Evolutionary conservation across 352 stramenopile species (phyloP), one percentile per base, ranked within the genome.

Genomic region (Phytophthora multivora): DNA sequence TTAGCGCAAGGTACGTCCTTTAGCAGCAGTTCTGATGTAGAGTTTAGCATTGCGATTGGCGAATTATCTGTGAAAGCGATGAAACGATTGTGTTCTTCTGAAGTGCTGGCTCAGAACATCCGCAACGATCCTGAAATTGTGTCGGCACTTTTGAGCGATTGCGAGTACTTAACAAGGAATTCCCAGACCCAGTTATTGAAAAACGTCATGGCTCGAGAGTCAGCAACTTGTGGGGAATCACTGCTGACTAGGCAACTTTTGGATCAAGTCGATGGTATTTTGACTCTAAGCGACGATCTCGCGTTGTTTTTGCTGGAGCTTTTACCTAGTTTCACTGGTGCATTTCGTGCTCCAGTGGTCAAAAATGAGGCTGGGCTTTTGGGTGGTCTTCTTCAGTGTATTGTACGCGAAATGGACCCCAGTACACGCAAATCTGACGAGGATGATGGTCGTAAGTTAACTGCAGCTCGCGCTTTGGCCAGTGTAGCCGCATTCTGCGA

Each of bases 131-230:
- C 25, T 19, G 35, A 54, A 28, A 54, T 64, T 12, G 33, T 47
- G 6, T 18, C 10, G 6, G 10, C 43, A 30, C 6, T 65, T 31
- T 31, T 59, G 31, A 50, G 11, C 0, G 41, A 26, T 13, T 39
- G 12, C 7, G 11, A 18, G 8, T 39, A 43, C 31, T 23, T 23
- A 13, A 54, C 28, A 30, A 23, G 10, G 5, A 33, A 15, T 5
- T 38, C 30, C 6, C 51, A 45, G 26, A 10, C 30, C 1, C 18
- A 67, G 43, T 2, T 67, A 26, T 10, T 67, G 5, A 61, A 50
- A 2, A n/a, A 16, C 26, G n/a, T 67, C 8, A 2, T 62, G 10
- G 8, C 13, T 10, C 12, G 45, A 21, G 41, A 35, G 2, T 12
- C n/a, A 8, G 2, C 26, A n/a, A n/a, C 5, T 23, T 21, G 26